These are phyloP conservation scores for Thinopyrum elongatum DNA, from an alignment of 176 grass and related monocot genomes.

Conservation along the genomic window DNA sequence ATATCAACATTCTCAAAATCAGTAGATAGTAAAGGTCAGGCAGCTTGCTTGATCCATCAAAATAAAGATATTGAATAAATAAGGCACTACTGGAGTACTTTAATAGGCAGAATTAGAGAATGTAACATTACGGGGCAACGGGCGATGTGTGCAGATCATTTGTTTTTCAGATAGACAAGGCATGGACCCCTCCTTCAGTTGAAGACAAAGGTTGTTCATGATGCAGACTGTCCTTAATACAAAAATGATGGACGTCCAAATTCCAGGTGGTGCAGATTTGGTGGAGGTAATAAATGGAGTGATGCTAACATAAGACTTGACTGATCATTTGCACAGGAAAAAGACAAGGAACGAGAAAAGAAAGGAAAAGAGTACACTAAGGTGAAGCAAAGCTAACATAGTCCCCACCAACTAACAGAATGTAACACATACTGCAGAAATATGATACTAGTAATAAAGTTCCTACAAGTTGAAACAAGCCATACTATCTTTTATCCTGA, in stretches of 20 bases:
- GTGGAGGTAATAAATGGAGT: not conserved
- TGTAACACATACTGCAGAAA: not conserved
- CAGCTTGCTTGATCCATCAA: not conserved
- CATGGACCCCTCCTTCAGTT: not conserved
- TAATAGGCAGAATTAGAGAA: not conserved
- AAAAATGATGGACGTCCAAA: not conserved
- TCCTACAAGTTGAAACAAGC: not conserved
- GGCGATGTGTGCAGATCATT: not conserved
- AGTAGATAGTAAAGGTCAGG: not conserved
- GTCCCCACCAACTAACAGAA: not conserved
- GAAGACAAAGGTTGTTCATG: not conserved
- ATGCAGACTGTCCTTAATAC: not conserved
- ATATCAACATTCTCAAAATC: not conserved
- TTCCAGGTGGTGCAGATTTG: not conserved
- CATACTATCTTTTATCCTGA: not conserved
- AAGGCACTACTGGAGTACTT: not conserved
- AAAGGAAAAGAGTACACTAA: not conserved
- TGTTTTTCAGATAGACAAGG: not conserved
- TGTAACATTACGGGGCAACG: not conserved
- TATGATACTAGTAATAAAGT: not conserved
- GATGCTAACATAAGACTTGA: slow-evolving; percentile 3
- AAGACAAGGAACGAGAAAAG: not conserved
- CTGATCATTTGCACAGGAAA: not conserved
- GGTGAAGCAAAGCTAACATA: no score
- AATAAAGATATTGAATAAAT: not conserved